These are phyloP conservation scores for Podospora bellae-mahoneyi DNA, from an alignment of 495 filamentous ascomycete genomes.

Conservation along the genomic window DNA sequence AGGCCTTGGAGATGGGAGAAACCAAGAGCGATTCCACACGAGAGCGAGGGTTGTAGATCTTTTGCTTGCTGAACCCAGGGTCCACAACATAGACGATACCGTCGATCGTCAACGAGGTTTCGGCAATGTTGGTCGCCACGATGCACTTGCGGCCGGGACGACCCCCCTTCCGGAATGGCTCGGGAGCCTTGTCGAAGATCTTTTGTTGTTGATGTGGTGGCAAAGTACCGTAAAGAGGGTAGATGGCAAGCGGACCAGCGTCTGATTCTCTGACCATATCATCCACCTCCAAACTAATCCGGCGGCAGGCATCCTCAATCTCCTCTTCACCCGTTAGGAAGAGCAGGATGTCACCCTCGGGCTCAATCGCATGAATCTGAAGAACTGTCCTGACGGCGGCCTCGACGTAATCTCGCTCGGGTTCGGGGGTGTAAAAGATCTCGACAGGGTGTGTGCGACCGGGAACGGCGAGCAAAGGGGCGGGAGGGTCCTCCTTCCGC, in stretches of 20 bases:
- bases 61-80: constrained; percentile 98
- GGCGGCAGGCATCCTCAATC: constrained; percentile 92
- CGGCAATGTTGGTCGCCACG: constrained; percentile 95
- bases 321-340: constrained; percentile 99
- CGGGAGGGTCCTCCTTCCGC: constrained; percentile 45
- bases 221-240: constrained; percentile 90
- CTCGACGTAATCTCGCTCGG: constrained; percentile 95
- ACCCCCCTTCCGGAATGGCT: constrained; percentile 66
- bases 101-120: constrained; percentile 96
- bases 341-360: constrained; percentile 89
- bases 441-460: constrained; percentile 96
- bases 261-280: constrained; percentile 88
- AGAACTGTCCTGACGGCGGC: constrained; percentile 90
- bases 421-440: constrained; percentile 96
- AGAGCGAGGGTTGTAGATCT: constrained; percentile 96
- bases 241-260: constrained; percentile 83
- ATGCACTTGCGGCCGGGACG: constrained; percentile 91
- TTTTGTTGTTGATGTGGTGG: constrained; percentile 89
- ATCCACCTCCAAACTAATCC: constrained; percentile 84
- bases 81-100: constrained; percentile 99
- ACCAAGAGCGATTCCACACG: constrained; percentile 95
- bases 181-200: constrained; percentile 88
- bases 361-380: constrained; percentile 91
- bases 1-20: constrained; percentile 95
- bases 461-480: constrained; percentile 88